A percentile compares a stretch with the other conserved stretches of the same genome.
These are phyloP conservation scores for Parachaetomium inaequale DNA, from an alignment of 495 filamentous ascomycete species.

Conservation along the genomic window DNA sequence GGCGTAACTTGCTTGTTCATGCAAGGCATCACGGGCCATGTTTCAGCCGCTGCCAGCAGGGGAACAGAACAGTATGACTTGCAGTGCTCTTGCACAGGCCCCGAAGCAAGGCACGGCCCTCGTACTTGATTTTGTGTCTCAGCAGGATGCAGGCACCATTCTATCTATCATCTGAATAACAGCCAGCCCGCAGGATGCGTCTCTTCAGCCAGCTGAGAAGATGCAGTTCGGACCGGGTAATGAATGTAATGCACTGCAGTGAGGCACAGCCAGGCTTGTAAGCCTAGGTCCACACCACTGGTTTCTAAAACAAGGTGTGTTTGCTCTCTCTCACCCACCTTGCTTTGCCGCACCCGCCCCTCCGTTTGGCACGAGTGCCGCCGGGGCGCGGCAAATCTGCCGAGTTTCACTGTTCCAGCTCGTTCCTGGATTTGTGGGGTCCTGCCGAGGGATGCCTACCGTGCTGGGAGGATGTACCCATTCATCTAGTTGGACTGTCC, in stretches of 20 bases:
- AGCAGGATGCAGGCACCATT: background rate
- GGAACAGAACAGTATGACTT: background rate
- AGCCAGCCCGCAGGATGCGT: background rate
- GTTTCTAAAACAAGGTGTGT: background rate
- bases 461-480: too few species aligned
- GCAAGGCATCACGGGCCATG: constrained; percentile 13
- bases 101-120: background rate
- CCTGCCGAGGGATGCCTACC: background rate
- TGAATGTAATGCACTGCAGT: background rate
- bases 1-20: background rate
- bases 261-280: background rate
- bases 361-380: background rate
- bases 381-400: background rate
- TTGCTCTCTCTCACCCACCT: background rate
- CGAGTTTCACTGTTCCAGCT: background rate
- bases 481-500: too few species aligned
- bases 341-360: background rate
- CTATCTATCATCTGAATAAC: too few species aligned
- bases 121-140: background rate
- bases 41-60: constrained; percentile 7
- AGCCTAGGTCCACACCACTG: background rate
- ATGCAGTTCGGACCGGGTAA: background rate
- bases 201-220: background rate
- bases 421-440: background rate
- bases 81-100: background rate